A percentile compares a stretch with the other conserved stretches of the same genome.
phyloP scores from a whole-genome alignment of 2,329 filamentous ascomycete species.

The Cercospora sesami region DNA sequence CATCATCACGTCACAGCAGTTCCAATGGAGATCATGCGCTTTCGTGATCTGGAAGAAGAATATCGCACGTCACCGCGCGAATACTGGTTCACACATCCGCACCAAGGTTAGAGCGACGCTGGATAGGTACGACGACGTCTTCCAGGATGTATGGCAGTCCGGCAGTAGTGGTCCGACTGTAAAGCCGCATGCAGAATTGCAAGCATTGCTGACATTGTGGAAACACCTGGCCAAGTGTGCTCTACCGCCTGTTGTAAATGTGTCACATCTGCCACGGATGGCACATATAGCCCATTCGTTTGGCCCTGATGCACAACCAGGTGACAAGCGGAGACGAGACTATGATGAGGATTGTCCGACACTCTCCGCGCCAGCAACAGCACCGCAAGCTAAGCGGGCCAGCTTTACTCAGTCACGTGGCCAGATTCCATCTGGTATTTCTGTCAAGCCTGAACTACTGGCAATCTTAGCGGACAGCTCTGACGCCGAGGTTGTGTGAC shows the following conservation, averaged over 20 bases:
- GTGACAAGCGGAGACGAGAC: background rate
- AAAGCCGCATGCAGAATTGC: background rate
- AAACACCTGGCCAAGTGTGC: background rate
- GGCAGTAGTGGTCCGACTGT: background rate
- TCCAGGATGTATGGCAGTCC: background rate
- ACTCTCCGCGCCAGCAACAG: too few relatives aligned
- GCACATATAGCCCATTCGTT: background rate
- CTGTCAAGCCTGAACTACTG: too few relatives aligned
- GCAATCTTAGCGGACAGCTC: too few relatives aligned
- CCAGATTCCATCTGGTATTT: too few relatives aligned
- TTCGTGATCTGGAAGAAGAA: background rate
- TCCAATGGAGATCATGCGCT: too few relatives aligned
- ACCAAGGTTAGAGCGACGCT: background rate
- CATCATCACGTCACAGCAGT: background rate
- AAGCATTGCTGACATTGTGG: background rate
- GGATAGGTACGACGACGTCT: background rate
- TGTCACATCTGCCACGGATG: background rate
- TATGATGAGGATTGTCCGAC: background rate
- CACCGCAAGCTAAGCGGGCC: too few relatives aligned
- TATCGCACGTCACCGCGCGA: background rate
- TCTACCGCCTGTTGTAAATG: background rate
- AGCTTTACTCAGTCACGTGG: too few relatives aligned
- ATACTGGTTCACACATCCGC: background rate
- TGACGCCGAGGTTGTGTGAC: too few relatives aligned
- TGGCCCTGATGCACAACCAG: background rate